phyloP scores from a whole-genome alignment of 2,329 filamentous ascomycete genomes.

The Colletotrichum coccodes region DNA sequence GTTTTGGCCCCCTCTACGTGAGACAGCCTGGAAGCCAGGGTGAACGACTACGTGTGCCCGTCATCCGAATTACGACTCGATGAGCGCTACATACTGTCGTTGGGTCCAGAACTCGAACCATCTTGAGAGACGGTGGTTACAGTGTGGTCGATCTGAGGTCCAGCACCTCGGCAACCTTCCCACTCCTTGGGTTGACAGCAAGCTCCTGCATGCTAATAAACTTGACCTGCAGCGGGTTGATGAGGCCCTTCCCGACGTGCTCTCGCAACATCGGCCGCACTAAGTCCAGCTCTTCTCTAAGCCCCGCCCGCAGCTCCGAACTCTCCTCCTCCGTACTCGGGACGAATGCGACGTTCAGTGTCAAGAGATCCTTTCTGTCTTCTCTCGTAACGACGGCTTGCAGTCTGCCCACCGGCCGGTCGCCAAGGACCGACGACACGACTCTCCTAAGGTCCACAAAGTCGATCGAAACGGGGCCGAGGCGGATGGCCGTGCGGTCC shows the following conservation, averaged over 20 bases:
- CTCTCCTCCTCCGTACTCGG: constrained; percentile 13
- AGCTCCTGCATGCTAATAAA: constrained; percentile 24
- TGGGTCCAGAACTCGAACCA: no score
- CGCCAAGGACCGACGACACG: constrained; percentile 10
- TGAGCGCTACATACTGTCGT: neutral
- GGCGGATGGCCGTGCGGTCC: constrained; percentile 27
- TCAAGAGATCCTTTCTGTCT: constrained; percentile 21
- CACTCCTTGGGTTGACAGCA: constrained; percentile 20
- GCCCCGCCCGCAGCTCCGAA: neutral
- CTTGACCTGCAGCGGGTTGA: constrained; percentile 15
- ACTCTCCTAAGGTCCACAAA: constrained; percentile 23
- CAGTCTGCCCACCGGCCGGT: constrained; percentile 4
- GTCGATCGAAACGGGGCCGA: constrained; percentile 26
- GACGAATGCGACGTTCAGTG: constrained; percentile 4
- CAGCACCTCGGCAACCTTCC: constrained; percentile 19
- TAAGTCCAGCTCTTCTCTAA: constrained; percentile 2
- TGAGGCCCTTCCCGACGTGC: constrained; percentile 21
- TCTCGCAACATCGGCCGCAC: constrained; percentile 27
- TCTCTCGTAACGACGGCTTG: constrained; percentile 21
- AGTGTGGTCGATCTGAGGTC: constrained; percentile 24
- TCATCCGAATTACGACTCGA: neutral
- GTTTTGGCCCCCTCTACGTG: no score
- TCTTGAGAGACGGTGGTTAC: neutral
- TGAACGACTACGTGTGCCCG: no score
- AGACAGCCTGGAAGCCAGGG: neutral